Evolutionary conservation across 768 basidiomycete genomes (phyloP), one percentile per base, ranked within the genome.

Genomic region (Auricularia sp.): DNA sequence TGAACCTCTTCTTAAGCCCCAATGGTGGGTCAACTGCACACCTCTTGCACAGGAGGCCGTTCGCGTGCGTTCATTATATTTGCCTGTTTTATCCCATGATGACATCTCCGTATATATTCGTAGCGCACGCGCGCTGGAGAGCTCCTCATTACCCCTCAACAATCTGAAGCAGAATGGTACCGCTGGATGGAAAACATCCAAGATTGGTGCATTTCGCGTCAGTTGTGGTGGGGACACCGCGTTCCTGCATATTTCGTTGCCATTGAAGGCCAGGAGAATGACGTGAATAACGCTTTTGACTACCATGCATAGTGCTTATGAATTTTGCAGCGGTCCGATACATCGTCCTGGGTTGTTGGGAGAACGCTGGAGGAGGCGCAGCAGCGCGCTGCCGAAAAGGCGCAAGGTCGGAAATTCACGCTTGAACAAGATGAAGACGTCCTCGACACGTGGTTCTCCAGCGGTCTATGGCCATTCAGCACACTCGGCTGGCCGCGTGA

Each of bases 221-320:
- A 99, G 72, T 82, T 98, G 18, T 99, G 97, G 97, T 98, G 96
- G 96, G 96, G 97, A 35, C 96, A 98, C 72, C 86, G 97, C 64
- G 89, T 87, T 72, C 97, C 97, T 2, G 97, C 94, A 0, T 98
- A 97, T 77, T 89, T 93, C 66, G 87, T 97, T 59, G 82, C 83
- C 56, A 84, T 98, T 64, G 91, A 94, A 64, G 94, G 93, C 3
- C 74, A 80, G 66, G 79, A 81, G 2, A 83, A 84, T 63, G 86
- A 93, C 62, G 90, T n/a, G 12, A 18, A 16, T 44, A 8, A 21
- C 18, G n/a, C n/a, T 10, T 36, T 23, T 4, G 43, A 23, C 64
- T 43, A 18, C n/a, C 51, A 61, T 29, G 62, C 18, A 59, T 42
- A 34, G 29, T 29, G 29, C 29, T 29, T 3, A 29, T 29, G 29